Base-by-base conservation (phyloP, 208 protist genomes). In the Naegleria gruberi region DNA sequence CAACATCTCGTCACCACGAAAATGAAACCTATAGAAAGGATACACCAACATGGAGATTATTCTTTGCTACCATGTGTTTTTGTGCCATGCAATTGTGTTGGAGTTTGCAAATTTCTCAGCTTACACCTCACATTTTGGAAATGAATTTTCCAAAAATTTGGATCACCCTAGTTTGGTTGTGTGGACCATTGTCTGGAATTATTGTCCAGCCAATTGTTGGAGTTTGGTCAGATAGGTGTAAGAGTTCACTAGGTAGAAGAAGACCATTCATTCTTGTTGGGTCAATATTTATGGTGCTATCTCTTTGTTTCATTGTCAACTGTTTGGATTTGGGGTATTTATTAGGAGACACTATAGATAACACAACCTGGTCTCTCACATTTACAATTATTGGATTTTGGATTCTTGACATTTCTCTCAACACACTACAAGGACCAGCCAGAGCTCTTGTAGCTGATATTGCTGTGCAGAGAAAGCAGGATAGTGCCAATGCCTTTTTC, bases 201-300 rank as follows among this genome's bases (percentile, higher is more conserved):
- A 30, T 90, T 30, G 81, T 90, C 1, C 89, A 90, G n/a, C 89
- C 89, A 15, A 88, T 47, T 4, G 83, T 90, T 12, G 89, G 89
- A 51, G 55, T 40, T 26, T 90, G 15, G 40, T 86, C 57, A 30
- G 89, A 90, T 85, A 23, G 34, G n/a, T 46, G 41, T 37, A 90
- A 12, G 30, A 87, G 73, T 85, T 17, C 34, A 30, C 37, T 43
- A 34, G 89, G 89, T 45, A 43, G 89, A 26, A 82, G 89, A 81
- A 82, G 89, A 87, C 89, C 89, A 42, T 90, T 86, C 42, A 90
- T 90, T 47, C n/a, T 90, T 7, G 15, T 47, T 87, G 89, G 89
- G 0, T 8, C 83, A 30, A 88, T 90, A 87, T 65, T 90, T 86
- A 40, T 90, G 1, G 40, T 55, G 8, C 4, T 90, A 15, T 44